phyloP scores from a whole-genome alignment of 2,329 filamentous ascomycete species.

The Penicillium sp. region DNA sequence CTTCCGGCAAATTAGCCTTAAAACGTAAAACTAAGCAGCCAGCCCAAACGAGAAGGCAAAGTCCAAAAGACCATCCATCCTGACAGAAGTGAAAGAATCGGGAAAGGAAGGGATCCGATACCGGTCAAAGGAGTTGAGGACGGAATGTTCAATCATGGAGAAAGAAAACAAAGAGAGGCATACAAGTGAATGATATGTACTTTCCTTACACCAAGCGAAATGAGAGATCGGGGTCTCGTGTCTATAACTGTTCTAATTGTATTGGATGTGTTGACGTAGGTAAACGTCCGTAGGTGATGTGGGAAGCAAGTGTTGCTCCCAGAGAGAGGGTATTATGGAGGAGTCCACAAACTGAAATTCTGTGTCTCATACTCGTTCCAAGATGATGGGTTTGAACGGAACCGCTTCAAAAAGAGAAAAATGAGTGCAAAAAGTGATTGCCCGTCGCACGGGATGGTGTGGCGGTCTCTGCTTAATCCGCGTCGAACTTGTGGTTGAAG shows the following conservation, averaged over 20 bases:
- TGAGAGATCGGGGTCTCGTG: conserved; percentile 24
- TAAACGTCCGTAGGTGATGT: conserved; percentile 1
- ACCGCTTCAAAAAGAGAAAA: conserved; percentile 2
- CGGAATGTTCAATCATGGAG: conserved; percentile 3
- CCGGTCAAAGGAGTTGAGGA: neutral
- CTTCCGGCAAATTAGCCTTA: neutral
- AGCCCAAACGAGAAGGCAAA: neutral
- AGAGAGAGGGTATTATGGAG: conserved; percentile 2
- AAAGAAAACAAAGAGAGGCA: neutral
- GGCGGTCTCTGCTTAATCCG: conserved; percentile 53
- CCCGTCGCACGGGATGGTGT: neutral
- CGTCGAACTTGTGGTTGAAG: conserved; percentile 69
- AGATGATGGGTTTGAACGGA: conserved; percentile 18
- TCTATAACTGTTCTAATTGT: conserved; percentile 26
- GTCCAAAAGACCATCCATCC: neutral
- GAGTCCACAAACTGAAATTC: conserved; percentile 17
- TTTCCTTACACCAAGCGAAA: conserved; percentile 22
- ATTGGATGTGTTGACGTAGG: neutral
- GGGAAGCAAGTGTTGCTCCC: neutral
- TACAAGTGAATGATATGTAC: conserved; percentile 12
- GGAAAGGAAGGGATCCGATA: neutral
- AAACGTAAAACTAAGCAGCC: neutral
- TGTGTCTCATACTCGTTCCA: conserved; percentile 32
- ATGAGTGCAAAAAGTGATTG: neutral
- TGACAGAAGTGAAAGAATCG: neutral